Evolutionary conservation across 1,284 basidiomycete genomes (phyloP), one percentile per base, ranked within the genome.

Genomic region (Marasmius tenuissimus): DNA sequence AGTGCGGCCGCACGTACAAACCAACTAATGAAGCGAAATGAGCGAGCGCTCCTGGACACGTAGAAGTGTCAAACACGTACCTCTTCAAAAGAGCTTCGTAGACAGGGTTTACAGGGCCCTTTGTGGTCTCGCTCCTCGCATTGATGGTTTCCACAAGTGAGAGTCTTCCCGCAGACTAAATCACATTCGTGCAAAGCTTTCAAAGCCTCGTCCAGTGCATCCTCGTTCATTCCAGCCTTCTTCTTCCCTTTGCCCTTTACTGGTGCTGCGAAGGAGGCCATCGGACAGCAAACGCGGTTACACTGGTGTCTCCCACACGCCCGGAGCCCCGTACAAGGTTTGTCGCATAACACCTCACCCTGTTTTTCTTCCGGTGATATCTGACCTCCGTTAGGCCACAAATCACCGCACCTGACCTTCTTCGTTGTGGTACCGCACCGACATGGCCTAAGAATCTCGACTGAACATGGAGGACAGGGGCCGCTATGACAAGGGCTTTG

Each of bases 21-120:
- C 75, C 65, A 95, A 78, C 87, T 92, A 64, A 50, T 58, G 51
- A 38, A 16, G 39, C 34, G 48, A 47, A 45, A 40, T 70, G 8
- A 64, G 61, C 50, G 61, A 57, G 20, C 12, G 42, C 37, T 59
- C 22, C 40, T 48, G 48, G 27, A 42, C 11, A 37, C 59, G 35
- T 52, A 11, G 16, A 53, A 52, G 5, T 33, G n/a, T 12, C 27
- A 49, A 59, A 49, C 42, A 74, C 81, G 50, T 64, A 90, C 89
- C 84, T 97, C 96, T 59, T 96, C 94, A 66, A 96, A 98, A 0
- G 89, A 89, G 40, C 93, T 94, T 69, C 88, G 83, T 57, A 96
- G 78, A 75, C 96, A 97, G 11, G 88, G 83, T 2, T 85, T 88
- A 71, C 96, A 97, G 0, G 82, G 75, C 0, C 92, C 92, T 63